Base-by-base conservation (phyloP, 768 basidiomycete genomes). In the Macrolepiota fuliginosa region DNA sequence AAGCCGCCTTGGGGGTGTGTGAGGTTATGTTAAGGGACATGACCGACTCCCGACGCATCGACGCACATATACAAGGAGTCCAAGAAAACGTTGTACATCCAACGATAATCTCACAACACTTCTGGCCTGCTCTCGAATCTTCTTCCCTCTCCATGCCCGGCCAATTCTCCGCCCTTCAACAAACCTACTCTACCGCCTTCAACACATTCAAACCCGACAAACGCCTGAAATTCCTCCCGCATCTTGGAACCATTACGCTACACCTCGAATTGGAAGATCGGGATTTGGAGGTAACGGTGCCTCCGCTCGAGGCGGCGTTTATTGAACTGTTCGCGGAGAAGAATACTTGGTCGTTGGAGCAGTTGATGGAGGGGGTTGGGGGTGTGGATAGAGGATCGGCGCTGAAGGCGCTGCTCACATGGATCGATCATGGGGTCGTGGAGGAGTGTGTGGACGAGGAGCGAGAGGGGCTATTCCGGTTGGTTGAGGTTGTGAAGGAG, bases 21-120 rank as follows among this genome's bases (percentile, higher is more conserved):
- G 96, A 98, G 71, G 95, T 99, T 58, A 98, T 99, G 97, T 77
- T 98, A 70, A 92, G 88, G 69, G 97, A 99, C 72, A 91, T 98
- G 87, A 90, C 93, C 2, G 95, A 98, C 72, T 97, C 96, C 42
- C 89, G 87, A 68, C 84, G 94, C 36, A 91, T 90, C 53, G 92
- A 98, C 71, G 84, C 85, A n/a, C 90, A 91, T 71, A 84, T 98
- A 39, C 50, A 54, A 56, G 11, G 50, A 10, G 25, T 54, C 25
- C 42, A 52, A 17, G 62, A 93, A 89, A 85, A 85, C 5, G 77
- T 86, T 15, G 77, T 98, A 1, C 93, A 96, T 68, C 92, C 96
- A 0, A 91, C 89, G 0, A 89, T 99, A 67, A 90, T 98, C 40
- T 98, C 97, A 11, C 84, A 87, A 12, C 88, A 96, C 67, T 99